Base-by-base conservation (phyloP, 345 rosid species). In the Nasturtium officinale region DNA sequence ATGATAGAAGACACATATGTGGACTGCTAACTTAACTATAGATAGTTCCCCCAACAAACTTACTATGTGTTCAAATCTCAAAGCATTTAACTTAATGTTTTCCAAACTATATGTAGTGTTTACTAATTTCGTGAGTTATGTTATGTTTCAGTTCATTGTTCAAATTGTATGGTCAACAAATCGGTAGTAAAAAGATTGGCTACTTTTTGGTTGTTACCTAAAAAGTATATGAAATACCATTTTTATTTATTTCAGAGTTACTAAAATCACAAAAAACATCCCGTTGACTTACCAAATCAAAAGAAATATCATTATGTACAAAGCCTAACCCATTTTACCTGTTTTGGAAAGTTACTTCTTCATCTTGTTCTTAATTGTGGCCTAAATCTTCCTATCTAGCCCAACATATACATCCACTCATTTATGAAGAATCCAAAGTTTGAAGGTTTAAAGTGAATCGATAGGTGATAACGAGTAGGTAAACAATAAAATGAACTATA, bases 291-390 rank as follows among this genome's bases (percentile, higher is more conserved):
- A 59, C 55, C 13, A 67, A 75, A 75, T 40, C 37, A 60, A 54
- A 70, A 52, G 62, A 57, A 20, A 25, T 46, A 50, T 47, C 45
- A 67, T 74, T 9, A 72, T 55, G 6, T 65, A 50, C 65, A 70
- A 77, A 82, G 69, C 61, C 61, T 65, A 62, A 75, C 79, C 79
- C 79, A 68, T 75, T 61, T 42, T 53, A 68, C 71, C 71, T 65
- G 53, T 71, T 48, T 66, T 61, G 70, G 52, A 72, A 70, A 82
- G 62, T 55, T 59, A 52, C 47, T 52, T 75, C 71, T 63, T 65
- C 72, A 23, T 72, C 52, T 40, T 47, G 67, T 61, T 26, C 60
- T 65, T 42, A 53, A 50, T 30, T 20, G 13, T 56, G 30, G 29
- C 55, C 30, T 66, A 57, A 9, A 33, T 58, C 74, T 46, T 23